These are phyloP conservation scores for Candida boleticola DNA, from an alignment of 805 yeast species.

Conservation along the genomic window DNA sequence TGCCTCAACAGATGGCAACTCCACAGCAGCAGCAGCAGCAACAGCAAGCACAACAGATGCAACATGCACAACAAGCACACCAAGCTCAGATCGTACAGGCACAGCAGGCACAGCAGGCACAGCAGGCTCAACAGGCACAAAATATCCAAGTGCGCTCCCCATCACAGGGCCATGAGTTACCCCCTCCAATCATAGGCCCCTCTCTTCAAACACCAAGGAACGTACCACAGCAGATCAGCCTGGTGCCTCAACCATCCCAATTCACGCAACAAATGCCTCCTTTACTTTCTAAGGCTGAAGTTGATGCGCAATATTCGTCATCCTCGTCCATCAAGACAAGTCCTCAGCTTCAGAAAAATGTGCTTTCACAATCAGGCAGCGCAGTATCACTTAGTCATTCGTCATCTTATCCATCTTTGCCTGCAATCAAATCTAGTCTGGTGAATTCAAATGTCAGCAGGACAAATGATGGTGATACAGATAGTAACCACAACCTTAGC, in stretches of 20 bases:
- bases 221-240: background rate
- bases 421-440: background rate
- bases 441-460: too few species aligned
- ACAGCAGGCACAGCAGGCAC: conserved; percentile 5
- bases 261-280: conserved; percentile 3
- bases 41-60: conserved; percentile 16
- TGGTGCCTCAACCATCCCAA: conserved; percentile 2
- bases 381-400: background rate
- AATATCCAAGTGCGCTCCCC: background rate
- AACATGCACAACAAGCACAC: conserved; percentile 16
- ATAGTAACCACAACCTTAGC: background rate
- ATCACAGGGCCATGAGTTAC: background rate
- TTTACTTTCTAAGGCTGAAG: background rate
- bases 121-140: background rate
- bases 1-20: conserved; percentile 8
- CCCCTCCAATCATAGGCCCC: background rate
- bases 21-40: conserved; percentile 12
- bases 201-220: background rate
- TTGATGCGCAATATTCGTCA: background rate
- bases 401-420: background rate
- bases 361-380: background rate
- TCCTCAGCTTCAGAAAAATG: background rate
- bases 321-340: background rate
- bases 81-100: conserved; percentile 16
- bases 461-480: background rate